Conservation (phyloP, 2,329 filamentous ascomycete species). For the Claviceps fusiformis region DNA sequence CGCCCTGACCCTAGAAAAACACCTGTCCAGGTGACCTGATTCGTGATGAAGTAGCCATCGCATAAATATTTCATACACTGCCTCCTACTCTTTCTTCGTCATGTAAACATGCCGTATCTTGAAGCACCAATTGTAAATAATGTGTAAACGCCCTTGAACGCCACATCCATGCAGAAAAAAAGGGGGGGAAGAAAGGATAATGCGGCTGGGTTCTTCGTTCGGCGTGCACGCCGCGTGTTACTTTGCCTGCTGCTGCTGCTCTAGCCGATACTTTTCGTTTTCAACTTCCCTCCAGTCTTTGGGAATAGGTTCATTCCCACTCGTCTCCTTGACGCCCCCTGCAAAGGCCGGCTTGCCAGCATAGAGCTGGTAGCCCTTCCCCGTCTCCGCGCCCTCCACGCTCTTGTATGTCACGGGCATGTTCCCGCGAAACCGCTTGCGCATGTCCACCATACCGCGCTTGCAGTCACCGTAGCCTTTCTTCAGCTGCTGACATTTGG, state of each 20-base stretch:
- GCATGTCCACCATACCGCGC: constrained; percentile 94
- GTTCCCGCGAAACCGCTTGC: constrained; percentile 93
- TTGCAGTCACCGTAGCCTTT: constrained; percentile 92
- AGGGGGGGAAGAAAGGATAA: background rate
- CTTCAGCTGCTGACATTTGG: constrained; percentile 81
- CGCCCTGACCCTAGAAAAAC: too few relatives aligned
- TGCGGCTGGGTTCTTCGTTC: background rate
- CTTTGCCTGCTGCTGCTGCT: constrained; percentile 16
- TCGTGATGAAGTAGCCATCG: too few relatives aligned
- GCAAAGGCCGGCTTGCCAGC: constrained; percentile 60
- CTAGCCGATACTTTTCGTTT: constrained; percentile 41
- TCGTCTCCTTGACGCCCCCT: constrained; percentile 49
- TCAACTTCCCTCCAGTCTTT: constrained; percentile 51
- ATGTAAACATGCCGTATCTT: too few relatives aligned
- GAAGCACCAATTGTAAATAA: background rate
- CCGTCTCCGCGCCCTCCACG: constrained; percentile 40
- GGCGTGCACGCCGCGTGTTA: background rate
- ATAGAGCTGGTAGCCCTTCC: constrained; percentile 58
- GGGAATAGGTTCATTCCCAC: constrained; percentile 50
- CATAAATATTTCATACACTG: background rate
- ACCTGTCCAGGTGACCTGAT: too few relatives aligned
- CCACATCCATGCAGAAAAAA: background rate
- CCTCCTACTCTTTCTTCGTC: background rate
- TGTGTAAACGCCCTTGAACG: background rate
- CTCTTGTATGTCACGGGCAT: constrained; percentile 59